Evolutionary conservation across 192 early-diverging fungal species (phyloP).

Genomic region (Allomyces macrogynus): DNA sequence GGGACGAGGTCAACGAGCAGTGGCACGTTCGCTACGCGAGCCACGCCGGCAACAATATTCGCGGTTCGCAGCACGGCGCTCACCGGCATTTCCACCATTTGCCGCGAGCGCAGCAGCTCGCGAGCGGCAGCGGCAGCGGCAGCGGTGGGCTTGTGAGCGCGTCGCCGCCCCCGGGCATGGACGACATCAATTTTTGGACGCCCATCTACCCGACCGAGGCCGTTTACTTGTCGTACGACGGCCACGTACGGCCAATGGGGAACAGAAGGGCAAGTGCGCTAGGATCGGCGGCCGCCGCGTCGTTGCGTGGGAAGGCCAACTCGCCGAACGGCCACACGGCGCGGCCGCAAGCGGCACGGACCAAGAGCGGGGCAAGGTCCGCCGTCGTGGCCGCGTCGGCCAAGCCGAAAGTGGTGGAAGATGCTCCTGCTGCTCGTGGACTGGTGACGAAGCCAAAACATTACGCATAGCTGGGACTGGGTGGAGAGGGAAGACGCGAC

Average conservation of each 20-base stretch:
- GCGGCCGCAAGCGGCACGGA: conserved; percentile 1
- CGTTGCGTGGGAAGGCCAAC: conserved; percentile 11
- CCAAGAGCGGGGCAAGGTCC: conserved; percentile 3
- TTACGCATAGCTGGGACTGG: conserved; percentile 5
- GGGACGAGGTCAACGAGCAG: conserved; percentile 33
- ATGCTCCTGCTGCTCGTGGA: conserved; percentile 11
- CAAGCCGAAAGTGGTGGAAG: conserved; percentile 1
- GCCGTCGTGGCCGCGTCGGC: not conserved
- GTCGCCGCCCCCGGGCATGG: not conserved
- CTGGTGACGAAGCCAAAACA: conserved; percentile 14
- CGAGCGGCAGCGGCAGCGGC: not conserved
- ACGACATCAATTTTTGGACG: not conserved
- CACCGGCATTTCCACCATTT: conserved; percentile 18
- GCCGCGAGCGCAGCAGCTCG: not conserved
- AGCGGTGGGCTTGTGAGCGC: conserved; percentile 15
- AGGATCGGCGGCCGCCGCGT: conserved; percentile 4
- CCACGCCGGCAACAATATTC: conserved; percentile 38
- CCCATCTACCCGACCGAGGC: conserved; percentile 2
- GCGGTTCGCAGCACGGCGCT: conserved; percentile 20
- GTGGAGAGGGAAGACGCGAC: too few relatives aligned
- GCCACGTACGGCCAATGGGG: not conserved
- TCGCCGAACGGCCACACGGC: not conserved
- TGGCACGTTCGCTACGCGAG: conserved; percentile 30
- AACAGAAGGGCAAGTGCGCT: not conserved
- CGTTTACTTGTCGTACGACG: not conserved